Evolutionary conservation across 164 flowering plant genomes (phyloP), one percentile per base, ranked within the genome.

Genomic region (Macadamia integrifolia): DNA sequence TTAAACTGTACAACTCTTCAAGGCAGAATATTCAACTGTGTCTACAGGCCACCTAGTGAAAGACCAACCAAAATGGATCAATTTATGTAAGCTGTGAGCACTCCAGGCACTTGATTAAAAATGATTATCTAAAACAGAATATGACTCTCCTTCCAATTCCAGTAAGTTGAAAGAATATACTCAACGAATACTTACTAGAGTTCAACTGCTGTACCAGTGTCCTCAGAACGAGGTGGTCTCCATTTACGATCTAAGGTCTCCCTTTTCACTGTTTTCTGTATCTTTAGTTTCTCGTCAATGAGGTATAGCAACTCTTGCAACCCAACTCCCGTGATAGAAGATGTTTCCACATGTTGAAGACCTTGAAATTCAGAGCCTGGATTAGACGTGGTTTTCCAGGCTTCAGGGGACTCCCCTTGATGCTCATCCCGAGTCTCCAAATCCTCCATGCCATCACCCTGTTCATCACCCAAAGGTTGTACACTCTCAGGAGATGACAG

Each of bases 291-390:
- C 70, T 83, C 84, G 70, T 94, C 97, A 6, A 94, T 86, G 29
- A 86, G 80, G 55, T 73, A 72, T 32, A 94, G 82, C 77, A 94
- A 71, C 81, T 94, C 91, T 72, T 87, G 91, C 83, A 94, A 76
- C 11, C 99, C 99, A 69, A 88, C 84, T 64, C 97, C 92, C 64
- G 72, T 86, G 10, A 83, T 58, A 3, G 95, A 96, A 67, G 99
- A 94, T 55, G 85, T 82, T 81, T 80, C 85, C 52, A 92, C 80
- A 72, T 78, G 82, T 8, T 89, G 83, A 60, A 52, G 66, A 56
- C 68, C 69, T 61, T 70, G 72, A 69, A 68, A 46, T 65, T 72
- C 75, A 66, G 70, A 60, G 23, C 65, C 66, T 15, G 76, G 30
- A 65, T 55, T 81, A 50, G 35, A 68, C 59, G 15, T 49, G 53